Base-by-base conservation (phyloP, 225 moss, liverwort and hornwort species). In the Physcomitrium patens region DNA sequence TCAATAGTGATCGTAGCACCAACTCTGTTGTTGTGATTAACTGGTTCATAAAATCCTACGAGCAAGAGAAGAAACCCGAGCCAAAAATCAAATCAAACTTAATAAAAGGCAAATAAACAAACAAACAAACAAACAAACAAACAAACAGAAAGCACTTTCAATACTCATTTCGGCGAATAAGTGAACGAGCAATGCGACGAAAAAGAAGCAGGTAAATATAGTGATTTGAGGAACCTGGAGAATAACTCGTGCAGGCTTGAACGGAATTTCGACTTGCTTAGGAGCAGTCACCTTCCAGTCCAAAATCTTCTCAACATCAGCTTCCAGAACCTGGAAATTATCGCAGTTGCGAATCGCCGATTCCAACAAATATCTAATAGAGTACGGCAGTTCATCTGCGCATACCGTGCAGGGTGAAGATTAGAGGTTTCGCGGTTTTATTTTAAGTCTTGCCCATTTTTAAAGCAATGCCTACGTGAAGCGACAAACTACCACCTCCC, bases 161-260 rank as follows among this genome's bases (percentile, higher is more conserved):
- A n/a, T n/a, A n/a, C n/a, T n/a, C n/a, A n/a, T n/a, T n/a, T n/a
- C n/a, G n/a, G n/a, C n/a, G n/a, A n/a, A n/a, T n/a, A 24, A 24
- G 24, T 24, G 24, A 24, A 24, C 20, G 6, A 56, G 17, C 71
- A 0, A n/a, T 43, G 12, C 41, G 62, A 17, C 50, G 0, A 58
- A 49, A 18, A 18, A 56, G 3, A 26, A 3, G 20, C 24, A 9
- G 8, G 52, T 8, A 17, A 23, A 70, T 63, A 24, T 47, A 58
- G 20, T 12, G 23, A 44, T 57, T 45, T 44, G 15, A 59, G 52
- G 9, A 51, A 91, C 94, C 87, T 94, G 92, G 9, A 94, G 65
- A 58, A 92, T 82, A 12, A 94, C 92, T 52, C 94, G 89, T 13
- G 94, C 94, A 66, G 89, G 94, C 84, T 94, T 94, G 77, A 92